Evolutionary conservation across 1,284 basidiomycete species (phyloP).

Genomic region (Athelia psychrophila): DNA sequence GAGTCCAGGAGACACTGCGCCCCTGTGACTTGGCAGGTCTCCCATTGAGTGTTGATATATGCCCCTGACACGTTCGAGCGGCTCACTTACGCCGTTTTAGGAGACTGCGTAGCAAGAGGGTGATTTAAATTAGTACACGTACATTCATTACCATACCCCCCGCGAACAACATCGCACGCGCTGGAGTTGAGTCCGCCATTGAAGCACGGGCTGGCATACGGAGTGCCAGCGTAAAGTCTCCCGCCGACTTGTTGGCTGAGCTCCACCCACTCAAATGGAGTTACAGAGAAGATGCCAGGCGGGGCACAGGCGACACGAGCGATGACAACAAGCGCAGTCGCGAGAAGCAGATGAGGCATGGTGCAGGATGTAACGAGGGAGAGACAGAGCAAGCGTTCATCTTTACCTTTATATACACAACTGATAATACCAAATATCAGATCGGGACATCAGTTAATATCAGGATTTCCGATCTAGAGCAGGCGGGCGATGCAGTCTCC

Average conservation of each 20-base stretch:
- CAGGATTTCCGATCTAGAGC: too few relatives aligned
- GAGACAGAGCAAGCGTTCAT: too few relatives aligned
- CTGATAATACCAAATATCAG: too few relatives aligned
- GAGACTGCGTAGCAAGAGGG: neutral
- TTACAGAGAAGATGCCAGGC: neutral
- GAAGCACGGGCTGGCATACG: slow-evolving; percentile 7
- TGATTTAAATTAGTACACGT: neutral
- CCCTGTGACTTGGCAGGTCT: slow-evolving; percentile 15
- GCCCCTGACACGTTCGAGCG: slow-evolving; percentile 6
- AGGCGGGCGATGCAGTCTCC: too few relatives aligned
- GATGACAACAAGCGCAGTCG: too few relatives aligned
- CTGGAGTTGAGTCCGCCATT: neutral
- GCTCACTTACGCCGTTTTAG: neutral
- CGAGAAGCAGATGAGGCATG: too few relatives aligned
- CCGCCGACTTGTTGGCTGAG: slow-evolving; percentile 4
- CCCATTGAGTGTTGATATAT: slow-evolving; percentile 20
- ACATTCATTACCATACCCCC: neutral
- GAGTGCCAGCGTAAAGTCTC: slow-evolving; percentile 3
- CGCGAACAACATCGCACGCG: neutral
- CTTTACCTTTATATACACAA: too few relatives aligned
- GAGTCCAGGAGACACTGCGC: slow-evolving; percentile 16
- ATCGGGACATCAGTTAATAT: too few relatives aligned
- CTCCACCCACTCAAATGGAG: neutral
- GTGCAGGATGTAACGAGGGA: too few relatives aligned
- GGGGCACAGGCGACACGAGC: neutral